Percentiles rank a stretch among this genome's conserved stretches.
Evolutionary conservation across 192 early-diverging fungal genomes (phyloP).

Genomic region (Coemansia brasiliensis): DNA sequence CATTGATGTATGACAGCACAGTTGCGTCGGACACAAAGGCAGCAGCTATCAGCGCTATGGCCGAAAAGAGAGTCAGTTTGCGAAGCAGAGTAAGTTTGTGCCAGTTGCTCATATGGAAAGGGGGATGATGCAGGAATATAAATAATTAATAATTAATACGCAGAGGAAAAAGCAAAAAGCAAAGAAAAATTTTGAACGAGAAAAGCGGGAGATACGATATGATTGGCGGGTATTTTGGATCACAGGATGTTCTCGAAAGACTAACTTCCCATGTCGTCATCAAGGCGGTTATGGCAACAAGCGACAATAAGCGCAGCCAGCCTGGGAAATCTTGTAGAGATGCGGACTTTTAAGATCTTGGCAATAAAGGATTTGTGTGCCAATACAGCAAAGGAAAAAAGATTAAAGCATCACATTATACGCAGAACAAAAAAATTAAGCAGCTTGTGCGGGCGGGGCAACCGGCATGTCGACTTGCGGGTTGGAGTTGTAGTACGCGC

Average conservation of each 20-base stretch:
- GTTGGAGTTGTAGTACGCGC: conserved; percentile 35
- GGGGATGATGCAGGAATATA: too few species aligned
- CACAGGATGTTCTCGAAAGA: conserved; percentile 1
- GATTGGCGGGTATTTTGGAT: not conserved
- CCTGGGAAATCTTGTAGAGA: conserved; percentile 1
- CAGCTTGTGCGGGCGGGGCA: conserved; percentile 5
- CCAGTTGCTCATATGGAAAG: conserved; percentile 19
- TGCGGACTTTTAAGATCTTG: conserved; percentile 4
- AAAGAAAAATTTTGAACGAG: conserved; percentile 2
- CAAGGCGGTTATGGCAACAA: not conserved
- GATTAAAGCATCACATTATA: not conserved
- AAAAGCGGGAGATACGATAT: not conserved
- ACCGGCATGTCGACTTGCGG: conserved; percentile 42
- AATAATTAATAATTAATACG: not conserved
- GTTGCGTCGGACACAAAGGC: conserved; percentile 18
- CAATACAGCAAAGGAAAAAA: conserved; percentile 3
- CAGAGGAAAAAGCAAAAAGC: not conserved
- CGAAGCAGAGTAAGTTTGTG: conserved; percentile 8
- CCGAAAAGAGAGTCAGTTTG: conserved; percentile 3
- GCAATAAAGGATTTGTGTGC: not conserved
- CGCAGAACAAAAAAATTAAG: not conserved
- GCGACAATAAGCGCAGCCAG: not conserved
- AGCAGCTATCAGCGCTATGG: conserved; percentile 1
- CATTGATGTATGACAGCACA: conserved; percentile 18
- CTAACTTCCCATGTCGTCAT: not conserved